Percentiles rank a stretch among this genome's conserved stretches.
phyloP scores from a whole-genome alignment of 306 rosid genomes.

The Phaseolus lunatus region DNA sequence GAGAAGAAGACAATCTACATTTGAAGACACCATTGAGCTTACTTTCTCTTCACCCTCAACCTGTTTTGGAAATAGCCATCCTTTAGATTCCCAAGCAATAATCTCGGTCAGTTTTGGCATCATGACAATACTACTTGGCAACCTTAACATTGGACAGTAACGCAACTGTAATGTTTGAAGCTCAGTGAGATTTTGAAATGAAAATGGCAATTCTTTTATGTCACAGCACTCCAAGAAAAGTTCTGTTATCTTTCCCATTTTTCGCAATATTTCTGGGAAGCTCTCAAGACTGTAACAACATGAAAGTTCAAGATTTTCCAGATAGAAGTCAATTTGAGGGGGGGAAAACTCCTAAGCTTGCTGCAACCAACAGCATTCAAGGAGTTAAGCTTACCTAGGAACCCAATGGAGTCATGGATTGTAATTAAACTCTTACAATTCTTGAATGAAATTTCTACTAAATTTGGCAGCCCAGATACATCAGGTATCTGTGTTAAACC shows the following conservation, averaged over 20 bases:
- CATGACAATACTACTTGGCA: neutral
- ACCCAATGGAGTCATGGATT: neutral
- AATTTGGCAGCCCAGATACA: slow-evolving; percentile 2
- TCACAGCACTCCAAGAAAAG: neutral
- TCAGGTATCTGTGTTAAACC: neutral
- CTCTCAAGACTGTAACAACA: neutral
- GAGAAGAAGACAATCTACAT: neutral
- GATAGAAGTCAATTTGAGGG: neutral
- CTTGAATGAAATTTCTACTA: neutral
- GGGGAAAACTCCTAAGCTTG: neutral
- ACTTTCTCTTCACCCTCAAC: neutral
- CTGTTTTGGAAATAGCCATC: slow-evolving; percentile 2
- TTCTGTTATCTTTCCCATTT: neutral
- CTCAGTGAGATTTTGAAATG: slow-evolving; percentile 3
- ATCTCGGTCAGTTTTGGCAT: neutral
- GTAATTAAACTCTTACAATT: neutral
- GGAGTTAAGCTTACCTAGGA: neutral
- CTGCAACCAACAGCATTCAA: neutral
- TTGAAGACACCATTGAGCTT: neutral
- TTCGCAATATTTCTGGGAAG: neutral
- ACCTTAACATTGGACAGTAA: neutral
- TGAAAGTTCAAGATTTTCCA: neutral
- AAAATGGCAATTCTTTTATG: neutral
- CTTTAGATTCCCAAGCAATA: neutral
- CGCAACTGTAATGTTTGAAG: neutral